Conservation (phyloP, 1,284 basidiomycete species). For the Cutaneotrichosporon cutaneum region DNA sequence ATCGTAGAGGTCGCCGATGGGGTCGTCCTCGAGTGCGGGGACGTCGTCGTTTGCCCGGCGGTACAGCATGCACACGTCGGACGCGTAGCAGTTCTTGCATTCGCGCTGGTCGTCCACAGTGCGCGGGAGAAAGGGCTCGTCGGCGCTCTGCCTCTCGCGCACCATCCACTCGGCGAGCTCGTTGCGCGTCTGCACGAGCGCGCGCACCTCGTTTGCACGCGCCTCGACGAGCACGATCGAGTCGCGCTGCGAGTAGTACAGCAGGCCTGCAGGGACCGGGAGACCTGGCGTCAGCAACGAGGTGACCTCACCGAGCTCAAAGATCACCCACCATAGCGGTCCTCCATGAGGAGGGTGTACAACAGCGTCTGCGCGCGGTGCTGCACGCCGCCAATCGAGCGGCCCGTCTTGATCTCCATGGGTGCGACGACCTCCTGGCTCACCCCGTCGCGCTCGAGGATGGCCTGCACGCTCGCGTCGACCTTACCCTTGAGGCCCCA, state of each 20-base stretch:
- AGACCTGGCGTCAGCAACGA: conserved; percentile 27
- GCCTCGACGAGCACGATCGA: conserved; percentile 79
- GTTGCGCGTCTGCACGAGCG: conserved; percentile 78
- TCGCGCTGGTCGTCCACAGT: conserved; percentile 78
- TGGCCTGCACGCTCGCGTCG: conserved; percentile 79
- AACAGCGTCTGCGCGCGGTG: conserved; percentile 98
- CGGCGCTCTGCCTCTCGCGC: conserved; percentile 11
- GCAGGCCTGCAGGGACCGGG: conserved; percentile 64
- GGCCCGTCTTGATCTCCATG: conserved; percentile 95
- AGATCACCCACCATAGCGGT: conserved; percentile 70
- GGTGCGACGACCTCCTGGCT: conserved; percentile 56
- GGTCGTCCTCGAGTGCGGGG: conserved; percentile 59
- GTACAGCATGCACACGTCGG: conserved; percentile 91
- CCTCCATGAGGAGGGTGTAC: conserved; percentile 87
- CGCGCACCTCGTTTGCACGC: conserved; percentile 77
- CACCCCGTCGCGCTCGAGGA: conserved; percentile 54
- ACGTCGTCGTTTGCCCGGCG: conserved; percentile 78
- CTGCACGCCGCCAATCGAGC: conserved; percentile 72
- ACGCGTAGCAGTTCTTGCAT: conserved; percentile 77
- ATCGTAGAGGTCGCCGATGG: conserved; percentile 71
- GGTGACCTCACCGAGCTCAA: neutral
- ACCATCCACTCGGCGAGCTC: conserved; percentile 74
- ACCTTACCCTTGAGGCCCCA: conserved; percentile 95
- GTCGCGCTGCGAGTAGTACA: conserved; percentile 92
- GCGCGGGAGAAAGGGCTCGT: conserved; percentile 66